Percentiles rank a stretch among this genome's conserved stretches.
These are phyloP conservation scores for Venturia oleaginea DNA, from an alignment of 2,329 filamentous ascomycete species.

Conservation along the genomic window DNA sequence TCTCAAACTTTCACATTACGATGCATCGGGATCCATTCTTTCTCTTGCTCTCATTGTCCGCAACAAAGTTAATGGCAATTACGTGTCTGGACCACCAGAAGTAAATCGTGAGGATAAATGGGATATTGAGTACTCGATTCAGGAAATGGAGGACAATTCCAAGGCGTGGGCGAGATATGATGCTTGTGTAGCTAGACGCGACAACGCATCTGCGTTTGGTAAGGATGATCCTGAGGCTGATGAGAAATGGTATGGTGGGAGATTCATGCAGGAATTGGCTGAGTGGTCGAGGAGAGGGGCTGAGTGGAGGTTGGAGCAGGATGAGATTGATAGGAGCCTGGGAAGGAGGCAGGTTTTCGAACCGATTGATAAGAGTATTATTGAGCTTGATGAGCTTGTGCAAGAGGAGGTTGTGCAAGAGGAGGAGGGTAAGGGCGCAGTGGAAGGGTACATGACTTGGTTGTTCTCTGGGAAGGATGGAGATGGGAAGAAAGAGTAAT, in stretches of 20 bases:
- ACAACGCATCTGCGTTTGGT: conserved; percentile 30
- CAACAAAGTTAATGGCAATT: conserved; percentile 60
- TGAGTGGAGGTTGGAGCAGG: conserved; percentile 47
- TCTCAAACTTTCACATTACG: conserved; percentile 3
- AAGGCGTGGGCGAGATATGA: conserved; percentile 46
- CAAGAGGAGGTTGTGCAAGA: conserved; percentile 17
- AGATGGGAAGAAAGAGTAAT: background rate
- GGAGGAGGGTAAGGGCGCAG: conserved; percentile 15
- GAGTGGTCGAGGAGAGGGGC: conserved; percentile 51
- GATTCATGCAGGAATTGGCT: conserved; percentile 43
- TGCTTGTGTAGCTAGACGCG: conserved; percentile 19
- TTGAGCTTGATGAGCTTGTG: background rate
- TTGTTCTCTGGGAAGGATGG: conserved; percentile 17
- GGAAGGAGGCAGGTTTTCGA: conserved; percentile 26
- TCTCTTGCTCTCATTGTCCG: conserved; percentile 64
- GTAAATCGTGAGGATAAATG: conserved; percentile 46
- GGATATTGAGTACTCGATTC: conserved; percentile 69
- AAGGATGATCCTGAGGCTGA: conserved; percentile 32
- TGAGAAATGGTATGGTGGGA: conserved; percentile 29
- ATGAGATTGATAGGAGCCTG: conserved; percentile 33
- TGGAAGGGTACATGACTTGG: conserved; percentile 24
- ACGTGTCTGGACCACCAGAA: conserved; percentile 51
- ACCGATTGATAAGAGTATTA: background rate
- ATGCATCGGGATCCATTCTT: conserved; percentile 35
- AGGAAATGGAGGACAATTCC: conserved; percentile 43